Evolutionary conservation across 2,329 filamentous ascomycete species (phyloP).

Genomic region (Monosporascus sp.): DNA sequence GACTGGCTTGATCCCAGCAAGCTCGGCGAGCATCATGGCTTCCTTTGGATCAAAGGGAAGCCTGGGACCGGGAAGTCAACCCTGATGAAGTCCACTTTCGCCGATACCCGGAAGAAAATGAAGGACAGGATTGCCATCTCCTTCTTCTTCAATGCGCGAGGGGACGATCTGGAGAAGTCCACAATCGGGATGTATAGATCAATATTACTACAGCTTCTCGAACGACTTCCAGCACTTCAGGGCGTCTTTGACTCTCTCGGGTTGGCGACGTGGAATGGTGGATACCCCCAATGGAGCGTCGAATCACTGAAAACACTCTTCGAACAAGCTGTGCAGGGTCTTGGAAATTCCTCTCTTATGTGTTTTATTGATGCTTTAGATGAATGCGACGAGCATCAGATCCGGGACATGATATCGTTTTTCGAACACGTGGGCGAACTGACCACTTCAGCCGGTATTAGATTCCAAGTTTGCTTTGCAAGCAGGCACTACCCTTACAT

Average conservation of each 20-base stretch:
- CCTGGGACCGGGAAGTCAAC: slow-evolving; percentile 33
- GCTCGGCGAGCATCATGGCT: slow-evolving; percentile 11
- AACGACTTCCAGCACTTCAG: slow-evolving; percentile 28
- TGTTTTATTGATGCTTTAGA: slow-evolving; percentile 36
- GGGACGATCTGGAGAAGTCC: slow-evolving; percentile 38
- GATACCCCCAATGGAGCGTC: neutral
- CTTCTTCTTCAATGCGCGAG: slow-evolving; percentile 47
- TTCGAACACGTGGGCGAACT: slow-evolving; percentile 33
- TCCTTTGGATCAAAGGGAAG: slow-evolving; percentile 31
- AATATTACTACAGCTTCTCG: slow-evolving; percentile 41
- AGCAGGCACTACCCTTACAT: slow-evolving; percentile 32
- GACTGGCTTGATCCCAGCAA: slow-evolving; percentile 31
- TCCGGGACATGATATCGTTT: slow-evolving; percentile 37
- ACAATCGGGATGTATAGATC: slow-evolving; percentile 45
- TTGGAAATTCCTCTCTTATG: slow-evolving; percentile 3
- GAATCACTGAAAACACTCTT: slow-evolving; percentile 20
- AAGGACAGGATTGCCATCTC: slow-evolving; percentile 24
- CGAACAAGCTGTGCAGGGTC: slow-evolving; percentile 9
- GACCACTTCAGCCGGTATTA: slow-evolving; percentile 4
- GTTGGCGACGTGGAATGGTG: neutral
- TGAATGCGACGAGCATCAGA: slow-evolving; percentile 39
- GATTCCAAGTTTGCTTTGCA: slow-evolving; percentile 36
- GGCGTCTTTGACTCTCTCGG: slow-evolving; percentile 21
- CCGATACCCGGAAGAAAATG: slow-evolving; percentile 11
- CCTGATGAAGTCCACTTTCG: slow-evolving; percentile 36